phyloP scores from a whole-genome alignment of 306 rosid species.

The Ammopiptanthus mongolicus region DNA sequence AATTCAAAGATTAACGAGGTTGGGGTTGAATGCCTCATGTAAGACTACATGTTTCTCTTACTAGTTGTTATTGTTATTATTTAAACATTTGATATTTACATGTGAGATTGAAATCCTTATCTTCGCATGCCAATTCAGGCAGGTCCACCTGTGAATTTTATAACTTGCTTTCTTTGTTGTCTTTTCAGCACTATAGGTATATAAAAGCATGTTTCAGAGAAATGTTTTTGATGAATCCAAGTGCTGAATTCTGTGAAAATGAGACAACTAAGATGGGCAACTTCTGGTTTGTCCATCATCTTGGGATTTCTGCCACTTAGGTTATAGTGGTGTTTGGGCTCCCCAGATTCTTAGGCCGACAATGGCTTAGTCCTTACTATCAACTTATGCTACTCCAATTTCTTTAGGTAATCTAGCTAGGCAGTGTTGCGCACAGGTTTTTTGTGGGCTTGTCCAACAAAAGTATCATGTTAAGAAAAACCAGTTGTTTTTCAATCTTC shows the following conservation, averaged over 20 bases:
- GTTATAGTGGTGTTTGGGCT: conserved; percentile 10
- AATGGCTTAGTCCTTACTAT: neutral
- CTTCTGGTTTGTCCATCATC: conserved; percentile 2
- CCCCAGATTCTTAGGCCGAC: neutral
- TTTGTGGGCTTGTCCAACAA: neutral
- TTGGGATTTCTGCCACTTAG: conserved; percentile 10
- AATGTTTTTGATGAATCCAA: conserved; percentile 16
- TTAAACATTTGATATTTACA: neutral
- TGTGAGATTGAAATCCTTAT: conserved; percentile 12
- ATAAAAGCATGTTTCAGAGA: conserved; percentile 20
- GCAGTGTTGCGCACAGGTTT: neutral
- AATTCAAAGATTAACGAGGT: conserved; percentile 18
- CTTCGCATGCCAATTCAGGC: neutral
- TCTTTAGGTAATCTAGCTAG: neutral
- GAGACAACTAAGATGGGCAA: conserved; percentile 24
- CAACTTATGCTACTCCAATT: neutral
- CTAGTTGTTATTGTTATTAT: neutral
- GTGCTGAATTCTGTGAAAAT: conserved; percentile 20
- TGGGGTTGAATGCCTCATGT: conserved; percentile 26
- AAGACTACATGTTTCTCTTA: conserved; percentile 18
- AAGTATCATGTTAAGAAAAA: neutral
- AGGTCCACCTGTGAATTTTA: conserved; percentile 7
- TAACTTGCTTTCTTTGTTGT: conserved; percentile 23
- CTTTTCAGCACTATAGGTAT: conserved; percentile 26
- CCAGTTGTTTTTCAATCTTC: neutral